Evolutionary conservation across 2,329 filamentous ascomycete species (phyloP).

Genomic region (Didymella keratinophila): DNA sequence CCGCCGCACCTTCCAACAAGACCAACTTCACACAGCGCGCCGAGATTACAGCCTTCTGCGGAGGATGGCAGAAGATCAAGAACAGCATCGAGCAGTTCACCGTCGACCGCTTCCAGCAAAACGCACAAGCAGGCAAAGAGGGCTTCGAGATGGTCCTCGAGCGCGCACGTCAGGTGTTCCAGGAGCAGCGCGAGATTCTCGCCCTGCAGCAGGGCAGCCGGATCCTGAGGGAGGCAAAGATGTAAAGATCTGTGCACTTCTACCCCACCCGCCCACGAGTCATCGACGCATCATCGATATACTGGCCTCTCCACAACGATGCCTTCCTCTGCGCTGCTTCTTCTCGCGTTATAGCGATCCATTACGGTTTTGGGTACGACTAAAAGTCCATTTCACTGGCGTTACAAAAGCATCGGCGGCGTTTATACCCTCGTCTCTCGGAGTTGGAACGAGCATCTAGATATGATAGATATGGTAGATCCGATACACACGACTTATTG

Average conservation of each 20-base stretch:
- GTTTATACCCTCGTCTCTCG: constrained; percentile 18
- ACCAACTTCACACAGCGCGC: constrained; percentile 91
- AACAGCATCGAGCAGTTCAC: constrained; percentile 94
- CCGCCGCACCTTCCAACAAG: constrained; percentile 57
- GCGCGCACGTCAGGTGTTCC: constrained; percentile 90
- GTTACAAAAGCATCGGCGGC: constrained; percentile 20
- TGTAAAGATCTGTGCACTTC: constrained; percentile 28
- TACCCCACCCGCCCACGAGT: background rate
- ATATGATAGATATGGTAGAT: constrained; percentile 20
- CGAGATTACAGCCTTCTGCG: constrained; percentile 90
- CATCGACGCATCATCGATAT: constrained; percentile 6
- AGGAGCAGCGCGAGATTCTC: constrained; percentile 79
- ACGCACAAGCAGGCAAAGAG: constrained; percentile 87
- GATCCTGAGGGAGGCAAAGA: constrained; percentile 44
- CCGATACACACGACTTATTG: constrained; percentile 13
- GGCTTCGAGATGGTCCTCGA: constrained; percentile 94
- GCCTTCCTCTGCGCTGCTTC: constrained; percentile 8
- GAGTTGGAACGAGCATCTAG: constrained; percentile 5
- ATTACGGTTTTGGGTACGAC: constrained; percentile 4
- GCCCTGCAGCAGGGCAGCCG: constrained; percentile 51
- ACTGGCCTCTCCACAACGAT: background rate
- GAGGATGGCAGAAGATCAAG: constrained; percentile 96
- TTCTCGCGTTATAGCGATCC: constrained; percentile 16
- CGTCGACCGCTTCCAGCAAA: constrained; percentile 88
- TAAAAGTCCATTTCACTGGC: constrained; percentile 21